phyloP scores from a whole-genome alignment of 352 stramenopile species.

The Pythium rishiriense region DNA sequence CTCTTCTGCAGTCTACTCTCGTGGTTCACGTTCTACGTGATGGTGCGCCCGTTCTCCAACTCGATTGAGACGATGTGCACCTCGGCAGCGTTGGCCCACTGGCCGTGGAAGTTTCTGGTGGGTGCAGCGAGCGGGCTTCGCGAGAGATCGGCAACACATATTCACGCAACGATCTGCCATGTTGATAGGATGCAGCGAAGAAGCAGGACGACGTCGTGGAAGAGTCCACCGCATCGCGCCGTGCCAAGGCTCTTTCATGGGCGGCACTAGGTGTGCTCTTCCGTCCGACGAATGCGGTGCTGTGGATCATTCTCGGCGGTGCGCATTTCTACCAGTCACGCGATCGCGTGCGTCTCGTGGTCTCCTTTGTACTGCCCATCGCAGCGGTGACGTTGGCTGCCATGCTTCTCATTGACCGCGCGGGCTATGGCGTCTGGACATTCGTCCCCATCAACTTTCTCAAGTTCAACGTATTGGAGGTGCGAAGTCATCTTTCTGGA shows the following conservation, averaged over 20 bases:
- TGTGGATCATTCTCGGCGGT: constrained; percentile 75
- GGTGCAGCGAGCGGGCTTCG: not conserved
- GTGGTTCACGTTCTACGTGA: constrained; percentile 87
- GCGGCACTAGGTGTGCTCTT: constrained; percentile 81
- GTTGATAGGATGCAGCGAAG: constrained; percentile 9
- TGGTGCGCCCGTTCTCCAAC: constrained; percentile 87
- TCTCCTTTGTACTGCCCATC: constrained; percentile 60
- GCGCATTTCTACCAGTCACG: constrained; percentile 52
- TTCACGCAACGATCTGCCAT: not conserved
- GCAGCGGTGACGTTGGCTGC: constrained; percentile 40
- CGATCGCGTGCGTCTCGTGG: constrained; percentile 40
- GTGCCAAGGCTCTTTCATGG: constrained; percentile 40
- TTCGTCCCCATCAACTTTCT: constrained; percentile 88
- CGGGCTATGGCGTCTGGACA: constrained; percentile 80
- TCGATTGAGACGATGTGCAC: constrained; percentile 84
- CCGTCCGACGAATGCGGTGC: constrained; percentile 72
- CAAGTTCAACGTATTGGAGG: constrained; percentile 86
- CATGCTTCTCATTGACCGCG: constrained; percentile 78
- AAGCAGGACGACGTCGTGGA: constrained; percentile 28
- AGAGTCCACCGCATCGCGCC: constrained; percentile 13
- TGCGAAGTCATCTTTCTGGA: too few relatives aligned
- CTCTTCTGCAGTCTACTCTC: constrained; percentile 76
- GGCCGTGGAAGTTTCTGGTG: constrained; percentile 78
- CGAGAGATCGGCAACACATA: too few relatives aligned
- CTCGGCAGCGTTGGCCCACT: constrained; percentile 66